These are phyloP conservation scores for Rhodotorula toruloides DNA, from an alignment of 768 basidiomycete genomes.

Conservation along the genomic window DNA sequence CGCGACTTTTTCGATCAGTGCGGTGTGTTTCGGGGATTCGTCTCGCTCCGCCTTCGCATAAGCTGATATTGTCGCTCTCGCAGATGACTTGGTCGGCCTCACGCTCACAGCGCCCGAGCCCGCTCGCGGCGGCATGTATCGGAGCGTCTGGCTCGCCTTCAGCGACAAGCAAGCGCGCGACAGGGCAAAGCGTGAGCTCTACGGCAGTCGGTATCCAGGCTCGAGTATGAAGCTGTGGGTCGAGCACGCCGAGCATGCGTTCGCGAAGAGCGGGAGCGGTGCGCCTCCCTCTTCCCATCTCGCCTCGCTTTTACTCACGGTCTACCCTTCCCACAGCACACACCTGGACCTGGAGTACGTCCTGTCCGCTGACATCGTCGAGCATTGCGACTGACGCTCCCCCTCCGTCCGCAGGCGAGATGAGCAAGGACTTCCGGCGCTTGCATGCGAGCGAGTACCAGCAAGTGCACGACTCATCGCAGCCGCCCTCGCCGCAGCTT, in stretches of 20 bases:
- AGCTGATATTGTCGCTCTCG: not conserved
- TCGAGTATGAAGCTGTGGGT: not conserved
- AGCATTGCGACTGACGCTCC: not conserved
- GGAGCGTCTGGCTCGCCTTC: not conserved
- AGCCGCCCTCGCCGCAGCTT: not conserved
- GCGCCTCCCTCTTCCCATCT: not conserved
- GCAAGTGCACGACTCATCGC: not conserved
- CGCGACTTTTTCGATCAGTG: conserved; percentile 14
- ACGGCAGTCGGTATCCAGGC: not conserved
- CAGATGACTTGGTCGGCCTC: not conserved
- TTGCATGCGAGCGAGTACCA: not conserved
- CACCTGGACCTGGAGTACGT: conserved; percentile 3
- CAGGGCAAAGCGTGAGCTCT: not conserved
- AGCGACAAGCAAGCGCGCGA: not conserved
- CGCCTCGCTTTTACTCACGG: not conserved
- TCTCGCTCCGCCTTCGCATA: no score
- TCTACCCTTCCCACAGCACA: not conserved
- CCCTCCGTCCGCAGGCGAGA: not conserved
- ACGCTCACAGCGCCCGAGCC: not conserved
- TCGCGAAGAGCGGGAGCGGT: not conserved
- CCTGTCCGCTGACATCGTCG: not conserved
- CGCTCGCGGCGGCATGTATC: not conserved
- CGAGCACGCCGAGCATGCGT: not conserved
- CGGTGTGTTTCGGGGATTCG: not conserved
- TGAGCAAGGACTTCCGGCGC: not conserved